Evolutionary conservation across 2,329 filamentous ascomycete species (phyloP).

Genomic region (Fusarium sublunatum): DNA sequence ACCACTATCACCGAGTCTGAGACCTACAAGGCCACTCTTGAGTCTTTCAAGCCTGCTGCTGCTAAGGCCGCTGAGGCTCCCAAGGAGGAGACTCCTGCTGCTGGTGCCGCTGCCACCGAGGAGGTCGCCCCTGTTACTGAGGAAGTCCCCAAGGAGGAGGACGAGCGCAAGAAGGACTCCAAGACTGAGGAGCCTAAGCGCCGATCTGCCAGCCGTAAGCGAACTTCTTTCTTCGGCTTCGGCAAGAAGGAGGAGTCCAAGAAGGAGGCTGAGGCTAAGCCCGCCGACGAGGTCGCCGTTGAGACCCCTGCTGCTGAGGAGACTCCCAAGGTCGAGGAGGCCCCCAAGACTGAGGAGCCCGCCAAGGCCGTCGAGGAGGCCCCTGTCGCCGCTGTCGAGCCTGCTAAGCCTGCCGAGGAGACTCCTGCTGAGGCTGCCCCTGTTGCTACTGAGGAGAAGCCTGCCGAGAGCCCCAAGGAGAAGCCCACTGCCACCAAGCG

Average conservation of each 20-base stretch:
- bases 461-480: slow-evolving; percentile 57
- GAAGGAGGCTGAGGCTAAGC: slow-evolving; percentile 59
- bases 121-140: slow-evolving; percentile 42
- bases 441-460: slow-evolving; percentile 48
- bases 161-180: slow-evolving; percentile 56
- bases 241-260: slow-evolving; percentile 63
- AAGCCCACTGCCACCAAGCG: slow-evolving; percentile 62
- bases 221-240: slow-evolving; percentile 72
- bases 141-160: slow-evolving; percentile 54
- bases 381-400: slow-evolving; percentile 54
- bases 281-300: slow-evolving; percentile 48
- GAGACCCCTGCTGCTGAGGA: slow-evolving; percentile 53
- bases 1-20: slow-evolving; percentile 80
- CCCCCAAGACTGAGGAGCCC: slow-evolving; percentile 67
- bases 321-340: slow-evolving; percentile 43
- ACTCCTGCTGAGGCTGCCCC: slow-evolving; percentile 51
- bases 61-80: slow-evolving; percentile 52
- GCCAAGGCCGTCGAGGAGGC: slow-evolving; percentile 52
- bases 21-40: slow-evolving; percentile 86
- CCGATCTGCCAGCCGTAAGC: slow-evolving; percentile 73
- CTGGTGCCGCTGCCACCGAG: slow-evolving; percentile 48
- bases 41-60: slow-evolving; percentile 70
- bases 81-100: slow-evolving; percentile 49
- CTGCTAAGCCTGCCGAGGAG: slow-evolving; percentile 50
- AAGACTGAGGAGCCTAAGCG: slow-evolving; percentile 71